A percentile compares a stretch with the other conserved stretches of the same genome.
phyloP scores from a whole-genome alignment of 192 early-diverging fungal genomes.

The Entophlyctis helioformis region DNA sequence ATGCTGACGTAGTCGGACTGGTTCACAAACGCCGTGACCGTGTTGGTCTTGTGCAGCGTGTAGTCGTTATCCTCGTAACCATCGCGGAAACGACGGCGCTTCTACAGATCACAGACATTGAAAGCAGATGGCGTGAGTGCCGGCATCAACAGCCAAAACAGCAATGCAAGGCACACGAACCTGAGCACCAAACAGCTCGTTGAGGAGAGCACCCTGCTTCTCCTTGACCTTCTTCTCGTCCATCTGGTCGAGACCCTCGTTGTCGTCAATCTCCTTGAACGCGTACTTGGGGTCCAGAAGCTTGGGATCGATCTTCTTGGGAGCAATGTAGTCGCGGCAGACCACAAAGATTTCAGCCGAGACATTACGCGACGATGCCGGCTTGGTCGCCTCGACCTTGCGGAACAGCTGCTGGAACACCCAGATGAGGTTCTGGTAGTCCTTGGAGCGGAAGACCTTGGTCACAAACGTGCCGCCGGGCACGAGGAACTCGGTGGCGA shows the following conservation, averaged over 20 bases:
- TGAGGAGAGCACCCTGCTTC: constrained; percentile 29
- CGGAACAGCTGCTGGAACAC: constrained; percentile 94
- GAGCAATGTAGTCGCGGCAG: constrained; percentile 83
- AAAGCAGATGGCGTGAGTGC: not conserved
- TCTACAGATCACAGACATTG: constrained; percentile 13
- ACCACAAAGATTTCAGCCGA: constrained; percentile 99
- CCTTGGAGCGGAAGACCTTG: constrained; percentile 97
- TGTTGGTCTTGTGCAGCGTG: constrained; percentile 64
- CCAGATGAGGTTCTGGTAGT: constrained; percentile 99
- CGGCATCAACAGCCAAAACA: too few species aligned
- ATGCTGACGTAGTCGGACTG: constrained; percentile 63
- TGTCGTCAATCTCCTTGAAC: constrained; percentile 80
- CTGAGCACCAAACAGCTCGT: constrained; percentile 86
- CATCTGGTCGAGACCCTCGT: constrained; percentile 29
- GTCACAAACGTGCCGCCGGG: constrained; percentile 93
- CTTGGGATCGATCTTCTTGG: constrained; percentile 87
- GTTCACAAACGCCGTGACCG: constrained; percentile 70
- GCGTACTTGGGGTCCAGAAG: constrained; percentile 89
- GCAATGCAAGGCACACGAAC: constrained; percentile 1
- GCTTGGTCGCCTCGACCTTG: constrained; percentile 97
- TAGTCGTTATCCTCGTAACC: constrained; percentile 97
- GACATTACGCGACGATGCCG: constrained; percentile 91
- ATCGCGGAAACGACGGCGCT: constrained; percentile 80
- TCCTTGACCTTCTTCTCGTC: constrained; percentile 41
- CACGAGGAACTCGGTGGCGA: constrained; percentile 84